phyloP scores from a whole-genome alignment of 371 early-diverging fungal species.

The Nematocida homosporus region DNA sequence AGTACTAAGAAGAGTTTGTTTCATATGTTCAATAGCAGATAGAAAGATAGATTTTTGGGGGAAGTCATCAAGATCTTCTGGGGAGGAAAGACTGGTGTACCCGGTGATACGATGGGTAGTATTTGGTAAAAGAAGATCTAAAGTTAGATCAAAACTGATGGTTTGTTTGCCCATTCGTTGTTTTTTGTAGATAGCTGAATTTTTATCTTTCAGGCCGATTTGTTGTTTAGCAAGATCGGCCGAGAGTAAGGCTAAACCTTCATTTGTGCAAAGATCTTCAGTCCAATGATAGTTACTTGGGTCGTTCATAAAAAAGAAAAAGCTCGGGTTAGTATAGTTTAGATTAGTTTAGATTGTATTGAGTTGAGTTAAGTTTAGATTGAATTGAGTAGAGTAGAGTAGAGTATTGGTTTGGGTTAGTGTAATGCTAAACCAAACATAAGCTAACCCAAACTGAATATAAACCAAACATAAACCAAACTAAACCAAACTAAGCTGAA shows the following conservation, averaged over 20 bases:
- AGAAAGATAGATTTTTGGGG: neutral
- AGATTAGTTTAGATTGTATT: no score
- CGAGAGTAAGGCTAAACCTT: conserved; percentile 8
- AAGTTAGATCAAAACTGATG: conserved; percentile 7
- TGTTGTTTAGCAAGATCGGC: neutral
- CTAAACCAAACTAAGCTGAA: no score
- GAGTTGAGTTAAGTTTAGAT: no score
- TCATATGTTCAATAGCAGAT: neutral
- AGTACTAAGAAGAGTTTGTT: neutral
- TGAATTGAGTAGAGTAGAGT: no score
- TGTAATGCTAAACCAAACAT: no score
- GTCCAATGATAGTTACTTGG: conserved; percentile 55
- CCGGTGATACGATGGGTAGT: neutral
- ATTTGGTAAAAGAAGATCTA: neutral
- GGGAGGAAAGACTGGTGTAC: neutral
- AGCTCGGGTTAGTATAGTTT: neutral
- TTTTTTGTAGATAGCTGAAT: neutral
- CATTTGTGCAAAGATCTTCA: conserved; percentile 25
- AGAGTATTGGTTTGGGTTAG: no score
- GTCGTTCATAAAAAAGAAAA: conserved; percentile 45
- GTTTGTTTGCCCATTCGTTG: conserved; percentile 39
- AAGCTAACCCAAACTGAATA: no score
- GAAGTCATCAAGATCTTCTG: conserved; percentile 4
- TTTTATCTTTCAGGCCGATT: neutral
- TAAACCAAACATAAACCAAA: no score